Conservation (phyloP, 1,284 basidiomycete genomes). For the Hypsizygus ulmarius region DNA sequence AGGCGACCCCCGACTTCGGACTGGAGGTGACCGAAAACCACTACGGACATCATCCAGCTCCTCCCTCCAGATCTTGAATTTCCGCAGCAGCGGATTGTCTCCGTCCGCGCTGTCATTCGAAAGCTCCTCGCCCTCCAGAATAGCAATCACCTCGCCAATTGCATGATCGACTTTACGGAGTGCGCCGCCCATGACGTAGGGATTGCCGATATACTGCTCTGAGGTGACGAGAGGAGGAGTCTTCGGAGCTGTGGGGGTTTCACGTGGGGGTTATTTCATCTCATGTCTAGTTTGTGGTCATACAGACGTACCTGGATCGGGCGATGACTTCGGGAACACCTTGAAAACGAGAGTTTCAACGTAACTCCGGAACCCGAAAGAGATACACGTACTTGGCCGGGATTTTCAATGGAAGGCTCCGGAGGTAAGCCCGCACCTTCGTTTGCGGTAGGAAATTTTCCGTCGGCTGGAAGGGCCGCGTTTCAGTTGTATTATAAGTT, state of each 20-base stretch:
- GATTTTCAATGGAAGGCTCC: conserved; percentile 34
- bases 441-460: conserved; percentile 32
- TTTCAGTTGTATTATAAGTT: background rate
- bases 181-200: conserved; percentile 37
- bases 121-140: conserved; percentile 37
- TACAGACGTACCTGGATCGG: conserved; percentile 22
- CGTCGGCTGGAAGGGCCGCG: conserved; percentile 23
- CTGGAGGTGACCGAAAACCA: conserved; percentile 17
- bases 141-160: conserved; percentile 35
- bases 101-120: conserved; percentile 27
- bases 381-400: conserved; percentile 28
- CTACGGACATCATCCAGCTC: conserved; percentile 35
- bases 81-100: conserved; percentile 32
- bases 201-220: conserved; percentile 35
- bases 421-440: conserved; percentile 29
- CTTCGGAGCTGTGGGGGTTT: conserved; percentile 10
- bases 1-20: conserved; percentile 6
- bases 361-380: background rate
- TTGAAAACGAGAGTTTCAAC: conserved; percentile 6
- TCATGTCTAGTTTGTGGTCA: background rate
- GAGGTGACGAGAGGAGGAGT: conserved; percentile 18
- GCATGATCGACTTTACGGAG: conserved; percentile 38
- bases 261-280: background rate
- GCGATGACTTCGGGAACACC: conserved; percentile 35
- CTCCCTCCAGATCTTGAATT: conserved; percentile 36